Base-by-base conservation (phyloP, 371 early-diverging fungal species). In the Mucor lusitanicus region DNA sequence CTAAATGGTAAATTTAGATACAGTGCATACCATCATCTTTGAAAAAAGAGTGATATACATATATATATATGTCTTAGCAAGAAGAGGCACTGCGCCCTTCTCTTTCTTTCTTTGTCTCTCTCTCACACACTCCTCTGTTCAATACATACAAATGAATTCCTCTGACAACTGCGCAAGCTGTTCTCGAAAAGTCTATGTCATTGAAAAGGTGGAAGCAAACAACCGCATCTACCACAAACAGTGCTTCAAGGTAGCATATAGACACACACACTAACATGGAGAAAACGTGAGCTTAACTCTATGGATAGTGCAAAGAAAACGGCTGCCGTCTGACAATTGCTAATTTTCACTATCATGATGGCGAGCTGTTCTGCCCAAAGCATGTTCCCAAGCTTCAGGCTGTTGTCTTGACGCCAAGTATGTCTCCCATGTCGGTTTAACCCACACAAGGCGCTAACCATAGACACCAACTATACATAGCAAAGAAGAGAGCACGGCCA, bases 161-260 rank as follows among this genome's bases (percentile, higher is more conserved):
- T 32, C 53, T 35, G 62, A 61, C 33, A 40, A 33, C 25, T 90
- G 90, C 61, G 76, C 76, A 23, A 83, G 74, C 53, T 90, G 90
- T 57, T 68, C 72, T 19, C 82, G 80, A 72, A 86, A 72, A 15
- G 90, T 90, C 3, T 90, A 88, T 72, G 71, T 84, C 27, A 86
- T 83, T 58, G 88, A 90, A 63, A 88, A 87, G 72, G 68, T 87
- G 25, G 88, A 87, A 37, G 88, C 86, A 8, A 87, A 87, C 37
- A 77, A 80, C 11, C 74, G 79, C 42, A 79, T 80, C 62, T 90
- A 84, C 69, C 88, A 88, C 62, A 85, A 86, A 59, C 68, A 76
- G 13, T 82, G 85, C 63, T 79, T 85, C 76, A 83, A 81, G 83
- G 86, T 83, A 76, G n/a, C 3, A 17, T 42, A 42, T 42, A 42